Conservation (phyloP, 305 asterid species). For the Fraxinus dipetala region DNA sequence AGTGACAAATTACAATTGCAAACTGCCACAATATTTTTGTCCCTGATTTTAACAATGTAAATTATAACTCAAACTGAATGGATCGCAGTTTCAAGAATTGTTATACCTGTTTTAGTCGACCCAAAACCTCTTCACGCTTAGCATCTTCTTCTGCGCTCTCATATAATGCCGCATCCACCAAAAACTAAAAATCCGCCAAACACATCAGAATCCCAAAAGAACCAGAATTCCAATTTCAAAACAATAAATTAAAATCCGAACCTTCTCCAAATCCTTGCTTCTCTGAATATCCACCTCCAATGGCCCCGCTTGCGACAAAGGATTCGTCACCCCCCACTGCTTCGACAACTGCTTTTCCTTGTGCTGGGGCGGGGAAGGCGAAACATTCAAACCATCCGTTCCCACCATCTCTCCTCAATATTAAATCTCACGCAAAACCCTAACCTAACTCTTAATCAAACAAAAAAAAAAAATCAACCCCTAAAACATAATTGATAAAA, state of each 20-base stretch:
- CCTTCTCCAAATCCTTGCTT: slow-evolving; percentile 76
- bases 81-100: not conserved
- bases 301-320: slow-evolving; percentile 82
- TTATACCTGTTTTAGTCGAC: slow-evolving; percentile 63
- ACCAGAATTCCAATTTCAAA: not conserved
- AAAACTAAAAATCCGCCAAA: slow-evolving; percentile 42
- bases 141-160: slow-evolving; percentile 71
- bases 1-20: not conserved
- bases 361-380: slow-evolving; percentile 31
- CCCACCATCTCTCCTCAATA: slow-evolving; percentile 35
- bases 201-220: slow-evolving; percentile 16
- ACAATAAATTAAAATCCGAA: slow-evolving; percentile 15
- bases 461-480: not conserved
- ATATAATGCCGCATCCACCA: slow-evolving; percentile 65
- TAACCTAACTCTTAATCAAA: slow-evolving; percentile 21
- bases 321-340: slow-evolving; percentile 72
- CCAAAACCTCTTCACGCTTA: slow-evolving; percentile 67
- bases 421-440: not conserved
- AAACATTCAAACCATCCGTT: slow-evolving; percentile 34
- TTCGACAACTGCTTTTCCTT: slow-evolving; percentile 42
- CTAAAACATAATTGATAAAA: not conserved
- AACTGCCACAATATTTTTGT: not conserved
- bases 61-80: not conserved
- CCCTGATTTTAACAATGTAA: not conserved
- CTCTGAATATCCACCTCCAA: slow-evolving; percentile 57